Base-by-base conservation (phyloP, 257 asterid genomes). In the Forsythia viridissima region DNA sequence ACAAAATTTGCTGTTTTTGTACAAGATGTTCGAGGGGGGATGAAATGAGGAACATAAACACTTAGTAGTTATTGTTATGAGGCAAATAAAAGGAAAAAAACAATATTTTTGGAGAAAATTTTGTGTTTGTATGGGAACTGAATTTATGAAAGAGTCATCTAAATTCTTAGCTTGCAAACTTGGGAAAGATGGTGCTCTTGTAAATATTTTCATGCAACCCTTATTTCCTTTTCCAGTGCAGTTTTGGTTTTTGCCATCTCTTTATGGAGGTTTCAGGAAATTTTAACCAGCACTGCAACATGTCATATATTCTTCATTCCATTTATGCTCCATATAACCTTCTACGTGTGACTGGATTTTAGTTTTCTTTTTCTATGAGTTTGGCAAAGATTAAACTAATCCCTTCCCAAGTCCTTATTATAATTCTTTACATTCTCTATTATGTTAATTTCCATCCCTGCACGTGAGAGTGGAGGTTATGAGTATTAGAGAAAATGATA, bases 171-270 rank as follows among this genome's bases (percentile, higher is more conserved):
- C 37, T 59, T n/a, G 11, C 34, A 20, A 4, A 20, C 68, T 59
- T 5, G 36, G 40, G 65, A 72, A 83, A 61, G 30, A 63, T 67
- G 70, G 40, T 46, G 38, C 52, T 59, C 70, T 30, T 44, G 57
- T 39, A 59, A 11, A 9, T 55, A 57, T 30, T 6, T 82, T 46
- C 20, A 12, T 43, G 12, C 4, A 4, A 20, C 36, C 38, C 44
- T 34, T 43, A 68, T 16, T 61, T 61, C 73, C 18, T 59, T 20
- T 59, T 6, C 37, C 73, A 61, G 34, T 59, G 5, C 68, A 51
- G 24, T 8, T 79, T 69, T 63, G 1, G 15, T 12, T 71, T n/a
- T 0, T 67, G 3, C 73, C 5, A 37, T 40, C 57, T 7, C 3
- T 41, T 7, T 4, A 42, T 71, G 4, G 34, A 46, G 48, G 34